Percentiles rank a stretch among this genome's conserved stretches.
Conservation (phyloP, 2,329 filamentous ascomycete genomes). For the Penicillium decumbens region DNA sequence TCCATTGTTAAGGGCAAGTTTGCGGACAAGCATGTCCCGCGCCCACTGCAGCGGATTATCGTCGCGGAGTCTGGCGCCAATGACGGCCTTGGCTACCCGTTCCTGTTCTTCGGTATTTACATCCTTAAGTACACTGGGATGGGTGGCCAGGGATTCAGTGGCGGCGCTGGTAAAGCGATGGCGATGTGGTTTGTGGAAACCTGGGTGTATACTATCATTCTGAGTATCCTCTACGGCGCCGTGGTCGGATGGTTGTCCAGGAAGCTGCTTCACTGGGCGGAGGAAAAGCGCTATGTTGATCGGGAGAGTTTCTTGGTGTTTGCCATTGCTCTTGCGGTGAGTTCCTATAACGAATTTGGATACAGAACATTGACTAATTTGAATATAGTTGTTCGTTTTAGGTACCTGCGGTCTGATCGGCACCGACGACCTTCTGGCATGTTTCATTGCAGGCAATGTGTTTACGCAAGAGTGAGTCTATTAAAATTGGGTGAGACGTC, state of each 20-base stretch:
- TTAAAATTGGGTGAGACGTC: not conserved
- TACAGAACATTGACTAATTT: slow-evolving; percentile 6
- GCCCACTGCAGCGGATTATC: slow-evolving; percentile 73
- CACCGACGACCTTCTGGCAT: slow-evolving; percentile 83
- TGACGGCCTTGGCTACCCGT: slow-evolving; percentile 84
- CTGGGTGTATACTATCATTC: slow-evolving; percentile 73
- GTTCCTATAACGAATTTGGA: slow-evolving; percentile 21
- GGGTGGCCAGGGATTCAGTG: slow-evolving; percentile 51
- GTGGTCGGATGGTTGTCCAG: slow-evolving; percentile 76
- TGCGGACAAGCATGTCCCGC: slow-evolving; percentile 83
- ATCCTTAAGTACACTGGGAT: slow-evolving; percentile 69
- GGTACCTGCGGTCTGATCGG: slow-evolving; percentile 84
- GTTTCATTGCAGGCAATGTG: slow-evolving; percentile 84
- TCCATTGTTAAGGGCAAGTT: slow-evolving; percentile 92
- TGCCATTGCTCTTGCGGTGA: slow-evolving; percentile 70
- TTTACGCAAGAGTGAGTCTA: slow-evolving; percentile 73
- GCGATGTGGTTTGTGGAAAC: slow-evolving; percentile 81
- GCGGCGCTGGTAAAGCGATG: slow-evolving; percentile 63
- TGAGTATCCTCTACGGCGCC: slow-evolving; percentile 73
- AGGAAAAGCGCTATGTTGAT: slow-evolving; percentile 75
- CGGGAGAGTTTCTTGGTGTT: slow-evolving; percentile 84
- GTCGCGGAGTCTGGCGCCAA: slow-evolving; percentile 82
- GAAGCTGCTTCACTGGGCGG: slow-evolving; percentile 76
- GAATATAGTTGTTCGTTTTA: slow-evolving; percentile 65
- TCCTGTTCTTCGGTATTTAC: slow-evolving; percentile 79